Evolutionary conservation across 768 basidiomycete genomes (phyloP), one percentile per base, ranked within the genome.

Genomic region (Pleurotus ostreatus): DNA sequence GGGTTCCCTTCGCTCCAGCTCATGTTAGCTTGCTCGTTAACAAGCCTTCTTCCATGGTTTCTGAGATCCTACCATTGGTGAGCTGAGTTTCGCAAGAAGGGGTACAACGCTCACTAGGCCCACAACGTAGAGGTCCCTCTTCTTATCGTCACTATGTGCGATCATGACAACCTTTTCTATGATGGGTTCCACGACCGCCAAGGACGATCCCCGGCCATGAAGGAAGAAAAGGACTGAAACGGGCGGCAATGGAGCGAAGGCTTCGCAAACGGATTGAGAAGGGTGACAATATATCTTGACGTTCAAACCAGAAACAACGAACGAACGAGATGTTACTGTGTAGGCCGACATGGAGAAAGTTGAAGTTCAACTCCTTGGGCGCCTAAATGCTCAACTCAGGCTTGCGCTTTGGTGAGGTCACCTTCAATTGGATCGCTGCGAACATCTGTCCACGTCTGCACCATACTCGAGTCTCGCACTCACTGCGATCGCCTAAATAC

Each of bases 21-120:
- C 16, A 70, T 62, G 49, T 79, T 80, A 6, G 66, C 67, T 15
- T 61, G 66, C 6, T 61, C 46, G 30, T 71, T 65, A 12, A 71
- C 57, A 5, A 74, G 56, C 22, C 78, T 65, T 46, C 61, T 60
- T 20, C 78, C 78, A 58, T 80, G 78, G 48, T 80, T 79, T 16
- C 78, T 68, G 48, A 77, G 78, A 58, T 80, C 77, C 78, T 80
- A 48, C 8, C 9, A 0, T 34, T 11, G 7, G 30, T n/a, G 26
- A 34, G 26, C n/a, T 7, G 11, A 26, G 12, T 7, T 46, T 34
- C 49, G 18, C 38, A 37, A 47, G 30, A 44, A 8, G 46, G n/a
- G 18, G 25, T 39, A 30, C 5, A 16, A 18, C 9, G 60, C 70
- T 41, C 58, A 77, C 78, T 56, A 80, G 70, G 16, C 77, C 71